Evolutionary conservation across 1,139 yeast species (phyloP), one percentile per base, ranked within the genome.

Genomic region (Diutina pseudorugosa): DNA sequence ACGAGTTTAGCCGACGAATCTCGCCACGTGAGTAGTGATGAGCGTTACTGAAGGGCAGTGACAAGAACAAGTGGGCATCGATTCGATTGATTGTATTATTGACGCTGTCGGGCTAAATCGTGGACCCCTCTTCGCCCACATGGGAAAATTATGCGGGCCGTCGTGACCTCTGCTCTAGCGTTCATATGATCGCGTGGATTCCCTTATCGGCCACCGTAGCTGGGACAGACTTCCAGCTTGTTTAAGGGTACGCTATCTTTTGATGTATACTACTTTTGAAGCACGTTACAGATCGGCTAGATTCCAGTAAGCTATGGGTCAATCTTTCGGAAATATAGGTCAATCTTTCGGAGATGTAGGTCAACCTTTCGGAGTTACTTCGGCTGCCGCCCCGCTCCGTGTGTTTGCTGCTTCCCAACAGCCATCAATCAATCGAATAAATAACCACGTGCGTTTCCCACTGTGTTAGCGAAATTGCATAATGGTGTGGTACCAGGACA

Each of bases 401-500:
- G 11, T 9, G 36, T 30, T 30, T 30, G 36, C 36, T 30, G 36
- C 36, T 30, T 30, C n/a, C n/a, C 36, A 30, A 9, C 11, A 30
- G 36, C 36, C 36, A 11, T 12, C 12, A 30, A 2, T 30, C 16
- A 14, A 30, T 11, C 8, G 36, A 11, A 14, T 30, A 30, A 9
- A 30, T 30, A 30, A 23, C 14, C 36, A 30, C 36, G 36, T 30
- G 36, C 36, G 36, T 30, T 9, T 14, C 36, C 14, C 8, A 30
- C n/a, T 30, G 14, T 30, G 36, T 14, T 30, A 30, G n/a, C n/a
- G 36, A 12, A 30, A 30, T 30, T 14, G 16, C 36, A 30, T 30
- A 30, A 45, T 45, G 49, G 49, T 40, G 21, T 49, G 44, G 45
- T 49, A 40, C 16, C 25, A 18, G 9, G 51, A 49, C 25, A 41